Base-by-base conservation (phyloP, 169 alveolate species). In the Eimeria falciformis region DNA sequence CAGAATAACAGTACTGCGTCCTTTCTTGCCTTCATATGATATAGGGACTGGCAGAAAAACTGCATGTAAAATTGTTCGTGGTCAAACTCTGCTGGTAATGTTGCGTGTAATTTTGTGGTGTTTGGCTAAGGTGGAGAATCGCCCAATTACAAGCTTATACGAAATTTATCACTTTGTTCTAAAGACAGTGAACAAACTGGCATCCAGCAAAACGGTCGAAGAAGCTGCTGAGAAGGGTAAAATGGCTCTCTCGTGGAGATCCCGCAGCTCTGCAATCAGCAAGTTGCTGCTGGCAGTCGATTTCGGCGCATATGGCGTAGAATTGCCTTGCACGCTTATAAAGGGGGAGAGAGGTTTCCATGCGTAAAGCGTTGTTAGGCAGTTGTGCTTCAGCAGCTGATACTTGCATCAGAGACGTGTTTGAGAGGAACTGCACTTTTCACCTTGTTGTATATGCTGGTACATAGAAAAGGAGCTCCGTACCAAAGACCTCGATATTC, bases 131-230 rank as follows among this genome's bases (percentile, higher is more conserved):
- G 33, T 45, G 21, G 21, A 40, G 37, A 75, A n/a, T 7, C 27
- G 27, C 66, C 58, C 65, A n/a, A 37, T 75, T 17, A 47, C 85
- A 12, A 75, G 85, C 85, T 47, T 75, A 21, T 58, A 75, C 37
- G 85, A 75, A 75, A 75, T 75, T 18, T 65, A 75, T 65, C 40
- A 75, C 66, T 75, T 43, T 21, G 85, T 75, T 17, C 85, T 43
- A 65, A 75, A 47, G 66, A 75, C 85, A 75, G 21, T 75, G 85
- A 75, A 43, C 40, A 37, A 25, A n/a, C 66, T 75, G 1, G 85
- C 85, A 5, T 37, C 85, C 17, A 43, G 85, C 43, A 75, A 40
- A 3, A 40, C 85, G 18, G 5, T 75, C 37, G 65, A 46, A 45
- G 85, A 75, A 45, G 85, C 85, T 14, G 40, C 58, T 25, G 33